Percentiles rank a stretch among this genome's conserved stretches.
These are phyloP conservation scores for Calonectria leucothoes DNA, from an alignment of 2,329 filamentous ascomycete species.

Conservation along the genomic window DNA sequence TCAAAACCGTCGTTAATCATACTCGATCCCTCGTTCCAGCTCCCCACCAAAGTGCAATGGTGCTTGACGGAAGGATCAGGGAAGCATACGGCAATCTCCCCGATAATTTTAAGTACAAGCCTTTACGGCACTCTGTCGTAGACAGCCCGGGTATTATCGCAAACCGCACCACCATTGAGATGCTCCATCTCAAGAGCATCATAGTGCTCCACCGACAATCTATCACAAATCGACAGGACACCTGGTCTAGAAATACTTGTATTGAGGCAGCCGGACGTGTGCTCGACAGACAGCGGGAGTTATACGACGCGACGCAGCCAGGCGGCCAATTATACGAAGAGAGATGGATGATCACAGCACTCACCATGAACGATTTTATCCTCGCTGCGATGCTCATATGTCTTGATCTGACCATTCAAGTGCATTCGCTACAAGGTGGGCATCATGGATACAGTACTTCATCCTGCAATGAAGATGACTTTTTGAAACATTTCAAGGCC, in stretches of 20 bases:
- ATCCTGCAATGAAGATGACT: rapidly evolving
- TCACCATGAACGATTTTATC: constrained; percentile 62
- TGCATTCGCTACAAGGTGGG: constrained; percentile 9
- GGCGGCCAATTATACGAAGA: constrained; percentile 58
- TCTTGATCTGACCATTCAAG: constrained; percentile 45
- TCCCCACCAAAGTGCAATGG: constrained; percentile 26
- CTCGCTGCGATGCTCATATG: constrained; percentile 65
- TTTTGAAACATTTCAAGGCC: constrained; percentile 21
- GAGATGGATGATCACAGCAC: constrained; percentile 57
- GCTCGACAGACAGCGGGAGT: constrained; percentile 42
- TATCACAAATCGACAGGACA: constrained; percentile 32
- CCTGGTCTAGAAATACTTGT: constrained; percentile 33
- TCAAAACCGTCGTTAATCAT: constrained; percentile 38
- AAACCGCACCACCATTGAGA: constrained; percentile 43
- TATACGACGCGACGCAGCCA: constrained; percentile 49
- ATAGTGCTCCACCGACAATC: constrained; percentile 48
- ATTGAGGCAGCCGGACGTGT: constrained; percentile 41
- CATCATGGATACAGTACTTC: rapidly evolving
- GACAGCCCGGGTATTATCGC: constrained; percentile 41
- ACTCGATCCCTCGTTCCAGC: constrained; percentile 20
- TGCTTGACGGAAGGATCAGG: constrained; percentile 36
- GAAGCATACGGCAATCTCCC: constrained; percentile 38
- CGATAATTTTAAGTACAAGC: constrained; percentile 35
- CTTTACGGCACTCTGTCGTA: constrained; percentile 40
- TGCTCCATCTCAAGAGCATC: constrained; percentile 45